Base-by-base conservation (phyloP, 768 basidiomycete species). In the Hygrocybe coccinea region DNA sequence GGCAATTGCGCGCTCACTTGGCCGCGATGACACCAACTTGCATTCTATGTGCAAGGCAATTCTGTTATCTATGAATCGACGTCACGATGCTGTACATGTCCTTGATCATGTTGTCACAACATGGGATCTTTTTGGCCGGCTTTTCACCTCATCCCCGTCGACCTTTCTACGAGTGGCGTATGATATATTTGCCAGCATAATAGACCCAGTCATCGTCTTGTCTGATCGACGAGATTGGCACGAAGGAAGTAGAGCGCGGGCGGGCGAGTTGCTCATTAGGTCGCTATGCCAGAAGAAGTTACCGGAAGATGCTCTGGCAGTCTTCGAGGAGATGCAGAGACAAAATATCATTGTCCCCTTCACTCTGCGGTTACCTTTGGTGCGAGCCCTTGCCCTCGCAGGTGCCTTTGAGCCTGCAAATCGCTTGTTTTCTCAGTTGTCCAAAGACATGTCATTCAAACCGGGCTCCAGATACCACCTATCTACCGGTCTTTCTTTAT, bases 401-500 rank as follows among this genome's bases (percentile, higher is more conserved):
- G 61, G 73, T 54, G 38, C 65, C 15, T 76, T 76, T 57, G 65
- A 67, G 39, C 64, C 69, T 1, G 85, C 84, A 10, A 76, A 77
- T 52, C 64, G 67, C 24, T 61, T 82, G 21, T 83, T 74, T 60
- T 35, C 67, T 17, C 59, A 69, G 5, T 50, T 80, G 34, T 37
- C 58, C 17, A 39, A 56, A 43, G 52, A 17, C 29, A 17, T 34
- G n/a, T 56, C 63, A 29, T 46, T 47, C 50, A 59, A 54, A 54
- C 52, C 53, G 24, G 46, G 15, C 15, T 52, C 48, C 55, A 60
- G 57, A 25, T 63, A 68, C 38, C 67, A 73, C 54, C 61, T 72
- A 19, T 72, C 71, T 39, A 73, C 76, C 0, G 84, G 79, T n/a
- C 70, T 87, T 5, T 72, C 76, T 63, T 67, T 86, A 15, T 73